phyloP scores from a whole-genome alignment of 345 rosid genomes.

The Pugionium dolabratum region DNA sequence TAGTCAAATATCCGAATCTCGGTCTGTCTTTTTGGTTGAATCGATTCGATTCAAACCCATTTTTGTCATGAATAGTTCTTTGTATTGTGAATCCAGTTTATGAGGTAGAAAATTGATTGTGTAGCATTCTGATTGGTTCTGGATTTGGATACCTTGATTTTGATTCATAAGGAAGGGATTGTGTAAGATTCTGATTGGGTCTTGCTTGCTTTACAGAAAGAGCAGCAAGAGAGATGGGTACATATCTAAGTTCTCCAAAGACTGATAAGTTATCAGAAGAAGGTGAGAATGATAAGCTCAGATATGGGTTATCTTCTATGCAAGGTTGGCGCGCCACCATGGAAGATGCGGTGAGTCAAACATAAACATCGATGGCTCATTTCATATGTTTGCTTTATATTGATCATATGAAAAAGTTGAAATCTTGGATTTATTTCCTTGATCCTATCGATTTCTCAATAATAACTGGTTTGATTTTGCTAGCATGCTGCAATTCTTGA shows the following conservation, averaged over 20 bases:
- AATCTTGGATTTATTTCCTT: conserved; percentile 3
- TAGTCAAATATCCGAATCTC: conserved; percentile 34
- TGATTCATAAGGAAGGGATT: neutral
- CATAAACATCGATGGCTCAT: neutral
- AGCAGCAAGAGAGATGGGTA: conserved; percentile 51
- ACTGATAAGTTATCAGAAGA: conserved; percentile 77
- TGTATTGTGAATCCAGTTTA: neutral
- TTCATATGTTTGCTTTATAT: neutral
- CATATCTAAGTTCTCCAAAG: conserved; percentile 75
- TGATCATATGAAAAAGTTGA: conserved; percentile 3
- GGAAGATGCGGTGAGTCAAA: conserved; percentile 83
- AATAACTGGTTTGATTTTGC: neutral
- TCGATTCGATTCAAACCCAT: neutral
- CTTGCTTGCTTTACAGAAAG: conserved; percentile 17
- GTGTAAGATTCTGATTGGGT: conserved; percentile 4
- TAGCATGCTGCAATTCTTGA: conserved; percentile 75
- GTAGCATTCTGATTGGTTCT: conserved; percentile 3
- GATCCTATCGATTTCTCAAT: neutral
- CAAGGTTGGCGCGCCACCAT: conserved; percentile 90
- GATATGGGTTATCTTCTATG: conserved; percentile 76
- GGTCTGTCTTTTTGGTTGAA: neutral
- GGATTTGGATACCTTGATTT: neutral
- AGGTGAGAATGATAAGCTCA: conserved; percentile 62
- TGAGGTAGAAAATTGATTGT: conserved; percentile 4
- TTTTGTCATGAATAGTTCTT: conserved; percentile 2